Conservation (phyloP, 2,329 filamentous ascomycete genomes). For the Teratosphaeria viscida region DNA sequence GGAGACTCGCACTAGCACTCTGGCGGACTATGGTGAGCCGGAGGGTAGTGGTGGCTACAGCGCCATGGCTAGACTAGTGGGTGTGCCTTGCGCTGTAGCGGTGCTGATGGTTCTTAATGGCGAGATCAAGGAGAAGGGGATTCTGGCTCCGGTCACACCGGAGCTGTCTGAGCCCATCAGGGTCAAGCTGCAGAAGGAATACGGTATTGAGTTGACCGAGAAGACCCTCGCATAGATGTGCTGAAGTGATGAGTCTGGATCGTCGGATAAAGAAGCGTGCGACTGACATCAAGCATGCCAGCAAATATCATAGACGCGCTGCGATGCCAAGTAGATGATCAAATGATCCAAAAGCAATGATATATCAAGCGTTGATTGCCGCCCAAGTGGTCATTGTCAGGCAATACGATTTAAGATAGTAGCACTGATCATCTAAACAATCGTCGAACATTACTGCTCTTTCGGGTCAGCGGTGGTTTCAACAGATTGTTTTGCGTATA, state of each 20-base stretch:
- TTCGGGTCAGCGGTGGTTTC: too few relatives aligned
- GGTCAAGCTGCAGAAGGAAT: constrained; percentile 67
- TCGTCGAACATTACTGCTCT: too few relatives aligned
- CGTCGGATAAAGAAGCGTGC: background rate
- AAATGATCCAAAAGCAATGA: background rate
- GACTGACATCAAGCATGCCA: background rate
- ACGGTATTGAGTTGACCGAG: constrained; percentile 63
- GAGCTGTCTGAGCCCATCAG: constrained; percentile 65
- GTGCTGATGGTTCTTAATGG: constrained; percentile 38
- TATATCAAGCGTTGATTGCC: background rate
- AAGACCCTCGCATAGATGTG: constrained; percentile 40
- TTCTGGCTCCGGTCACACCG: constrained; percentile 65
- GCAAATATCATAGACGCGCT: background rate
- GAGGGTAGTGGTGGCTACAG: constrained; percentile 54
- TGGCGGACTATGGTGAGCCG: constrained; percentile 72
- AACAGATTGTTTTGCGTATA: too few relatives aligned
- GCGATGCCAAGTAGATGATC: background rate
- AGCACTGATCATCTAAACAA: too few relatives aligned
- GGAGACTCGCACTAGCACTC: constrained; percentile 70
- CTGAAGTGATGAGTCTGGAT: background rate
- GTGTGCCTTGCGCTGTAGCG: constrained; percentile 63
- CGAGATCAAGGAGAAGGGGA: constrained; percentile 30
- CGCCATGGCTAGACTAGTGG: constrained; percentile 75
- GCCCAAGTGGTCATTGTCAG: background rate
- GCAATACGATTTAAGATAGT: too few relatives aligned